These are phyloP conservation scores for Malus sylvestris DNA, from an alignment of 306 rosid genomes.

Conservation along the genomic window DNA sequence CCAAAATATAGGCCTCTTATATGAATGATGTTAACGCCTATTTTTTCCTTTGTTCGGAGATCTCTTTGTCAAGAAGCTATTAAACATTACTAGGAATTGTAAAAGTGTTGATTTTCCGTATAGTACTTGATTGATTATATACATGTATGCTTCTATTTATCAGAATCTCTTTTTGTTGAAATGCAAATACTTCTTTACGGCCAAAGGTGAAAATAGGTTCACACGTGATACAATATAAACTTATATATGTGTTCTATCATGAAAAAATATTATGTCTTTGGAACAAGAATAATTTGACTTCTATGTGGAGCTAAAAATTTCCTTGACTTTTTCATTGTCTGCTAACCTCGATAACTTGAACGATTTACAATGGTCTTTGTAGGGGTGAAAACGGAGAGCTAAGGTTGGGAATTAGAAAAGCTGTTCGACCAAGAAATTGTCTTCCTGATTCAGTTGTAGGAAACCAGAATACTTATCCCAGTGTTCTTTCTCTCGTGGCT, in stretches of 20 bases:
- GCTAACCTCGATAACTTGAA: not conserved
- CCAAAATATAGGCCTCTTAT: not conserved
- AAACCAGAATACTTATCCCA: constrained; percentile 56
- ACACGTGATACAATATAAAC: not conserved
- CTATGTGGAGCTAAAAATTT: not conserved
- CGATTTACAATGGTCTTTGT: constrained; percentile 18
- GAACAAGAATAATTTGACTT: not conserved
- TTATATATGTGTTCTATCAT: not conserved
- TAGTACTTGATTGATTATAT: not conserved
- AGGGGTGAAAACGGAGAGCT: constrained; percentile 96
- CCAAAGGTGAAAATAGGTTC: not conserved
- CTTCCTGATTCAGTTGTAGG: constrained; percentile 79
- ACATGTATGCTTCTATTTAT: too few relatives aligned
- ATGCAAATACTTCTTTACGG: not conserved
- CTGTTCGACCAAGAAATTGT: constrained; percentile 75
- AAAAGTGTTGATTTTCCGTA: not conserved
- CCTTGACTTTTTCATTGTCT: not conserved
- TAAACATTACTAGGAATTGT: not conserved
- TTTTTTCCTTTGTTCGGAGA: not conserved
- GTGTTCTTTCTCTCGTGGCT: constrained; percentile 64
- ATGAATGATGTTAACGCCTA: not conserved
- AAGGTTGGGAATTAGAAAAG: constrained; percentile 90
- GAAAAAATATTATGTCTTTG: not conserved
- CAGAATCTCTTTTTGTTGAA: not conserved
- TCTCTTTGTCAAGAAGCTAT: not conserved